phyloP scores from a whole-genome alignment of 2,329 filamentous ascomycete species.

The Ophiostoma ips region DNA sequence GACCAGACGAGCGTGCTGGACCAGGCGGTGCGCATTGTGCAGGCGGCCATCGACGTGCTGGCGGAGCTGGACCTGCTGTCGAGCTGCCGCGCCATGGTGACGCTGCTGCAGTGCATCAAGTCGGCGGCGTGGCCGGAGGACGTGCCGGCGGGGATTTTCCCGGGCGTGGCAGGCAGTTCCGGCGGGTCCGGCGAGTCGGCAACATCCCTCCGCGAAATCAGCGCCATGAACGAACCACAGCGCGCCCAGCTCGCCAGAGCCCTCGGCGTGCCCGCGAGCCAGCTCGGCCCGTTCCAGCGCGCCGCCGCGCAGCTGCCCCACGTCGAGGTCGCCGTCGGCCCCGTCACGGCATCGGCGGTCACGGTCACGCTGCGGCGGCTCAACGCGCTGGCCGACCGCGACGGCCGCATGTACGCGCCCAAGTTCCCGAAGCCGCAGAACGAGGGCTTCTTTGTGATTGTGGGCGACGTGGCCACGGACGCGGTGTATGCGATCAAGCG shows the following conservation, averaged over 20 bases:
- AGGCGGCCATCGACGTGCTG: constrained; percentile 86
- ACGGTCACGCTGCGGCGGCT: constrained; percentile 49
- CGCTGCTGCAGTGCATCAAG: constrained; percentile 81
- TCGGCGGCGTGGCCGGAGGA: constrained; percentile 83
- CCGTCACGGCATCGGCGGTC: constrained; percentile 45
- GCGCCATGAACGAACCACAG: constrained; percentile 22
- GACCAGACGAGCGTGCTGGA: constrained; percentile 84
- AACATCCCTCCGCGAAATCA: constrained; percentile 26
- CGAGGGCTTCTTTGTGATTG: constrained; percentile 81
- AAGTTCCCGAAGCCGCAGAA: constrained; percentile 87
- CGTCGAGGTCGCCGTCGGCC: constrained; percentile 45
- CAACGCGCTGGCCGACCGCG: constrained; percentile 50
- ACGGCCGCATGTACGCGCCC: constrained; percentile 71
- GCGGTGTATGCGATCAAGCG: constrained; percentile 80
- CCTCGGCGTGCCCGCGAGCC: constrained; percentile 33
- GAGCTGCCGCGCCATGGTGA: constrained; percentile 69
- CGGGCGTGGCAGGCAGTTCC: no score
- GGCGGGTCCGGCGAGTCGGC: no score
- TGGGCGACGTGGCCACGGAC: constrained; percentile 52
- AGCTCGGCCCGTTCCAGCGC: constrained; percentile 37
- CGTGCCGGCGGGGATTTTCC: constrained; percentile 63
- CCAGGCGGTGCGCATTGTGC: constrained; percentile 91
- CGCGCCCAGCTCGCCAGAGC: constrained; percentile 32
- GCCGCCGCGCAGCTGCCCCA: constrained; percentile 55
- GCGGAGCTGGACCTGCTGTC: constrained; percentile 76